Evolutionary conservation across 1,284 basidiomycete genomes (phyloP), one percentile per base, ranked within the genome.

Genomic region (Pseudozyma sp.): DNA sequence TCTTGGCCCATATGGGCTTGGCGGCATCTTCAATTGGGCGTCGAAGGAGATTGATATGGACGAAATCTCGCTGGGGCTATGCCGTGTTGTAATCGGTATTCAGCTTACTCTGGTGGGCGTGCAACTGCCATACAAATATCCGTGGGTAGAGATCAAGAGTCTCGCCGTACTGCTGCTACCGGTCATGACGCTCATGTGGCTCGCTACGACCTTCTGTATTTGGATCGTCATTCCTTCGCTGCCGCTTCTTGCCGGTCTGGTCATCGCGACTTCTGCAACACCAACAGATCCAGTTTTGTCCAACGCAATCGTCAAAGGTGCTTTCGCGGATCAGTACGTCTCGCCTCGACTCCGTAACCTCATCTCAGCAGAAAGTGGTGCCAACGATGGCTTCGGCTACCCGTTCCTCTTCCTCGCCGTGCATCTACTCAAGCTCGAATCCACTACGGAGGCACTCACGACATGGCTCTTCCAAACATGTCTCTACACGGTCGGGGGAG

Each of bases 311-410:
- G 77, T 80, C 51, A 81, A 80, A 40, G 80, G 80, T 31, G 77
- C 76, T 1, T 82, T 82, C 35, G 80, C 80, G 0, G 80, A 82
- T 38, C 74, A 79, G 59, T 79, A 81, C 62, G 76, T 82, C 45
- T 76, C 75, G 40, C 75, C 77, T 9, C 63, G 80, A 3, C 52
- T 82, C 19, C 66, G 80, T 21, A 81, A 82, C 44, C 59, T 82
- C 39, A 78, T 82, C 64, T 79, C 73, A 10, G 80, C 72, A n/a
- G 80, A 82, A 60, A 74, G 68, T 16, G 80, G 80, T n/a, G 68
- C 71, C 21, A 82, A 81, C 47, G 80, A 82, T 34, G 80, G 80
- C 34, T 72, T 82, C 13, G 77, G 66, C 0, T 77, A 77, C 19
- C 80, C 79, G 0, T 79, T 82, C 44, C 67, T 81, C 40, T 80